Conservation (phyloP, 768 basidiomycete genomes). For the Termitomyces sp. region DNA sequence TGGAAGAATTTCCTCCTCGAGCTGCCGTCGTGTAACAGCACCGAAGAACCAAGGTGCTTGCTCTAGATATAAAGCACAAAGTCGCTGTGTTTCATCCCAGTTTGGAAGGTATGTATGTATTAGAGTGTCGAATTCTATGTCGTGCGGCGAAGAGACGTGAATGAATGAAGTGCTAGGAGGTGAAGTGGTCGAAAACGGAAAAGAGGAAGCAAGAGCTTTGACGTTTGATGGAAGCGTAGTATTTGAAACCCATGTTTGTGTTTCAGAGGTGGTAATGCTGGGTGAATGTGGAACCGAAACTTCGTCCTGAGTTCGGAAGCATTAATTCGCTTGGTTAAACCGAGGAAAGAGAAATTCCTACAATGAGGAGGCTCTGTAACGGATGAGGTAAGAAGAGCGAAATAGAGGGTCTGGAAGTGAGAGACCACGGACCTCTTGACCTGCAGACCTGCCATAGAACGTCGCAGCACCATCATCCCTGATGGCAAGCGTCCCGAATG, state of each 20-base stretch:
- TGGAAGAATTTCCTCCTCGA: conserved; percentile 62
- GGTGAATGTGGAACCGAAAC: conserved; percentile 10
- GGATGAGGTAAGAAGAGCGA: not conserved
- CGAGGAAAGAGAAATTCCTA: conserved; percentile 21
- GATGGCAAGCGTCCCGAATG: conserved; percentile 66
- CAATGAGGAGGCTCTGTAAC: conserved; percentile 48
- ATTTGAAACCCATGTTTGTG: not conserved
- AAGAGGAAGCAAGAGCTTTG: conserved; percentile 25
- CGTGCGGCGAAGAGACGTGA: conserved; percentile 8
- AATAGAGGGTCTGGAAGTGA: not conserved
- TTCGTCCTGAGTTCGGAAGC: conserved; percentile 25
- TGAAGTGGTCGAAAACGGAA: conserved; percentile 33
- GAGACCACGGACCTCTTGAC: conserved; percentile 51
- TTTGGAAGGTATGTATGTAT: conserved; percentile 48
- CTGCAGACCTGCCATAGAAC: conserved; percentile 69
- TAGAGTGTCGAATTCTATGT: conserved; percentile 39
- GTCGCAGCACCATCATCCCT: conserved; percentile 65
- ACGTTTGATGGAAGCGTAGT: conserved; percentile 18
- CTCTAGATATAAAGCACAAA: conserved; percentile 68
- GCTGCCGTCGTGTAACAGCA: conserved; percentile 56
- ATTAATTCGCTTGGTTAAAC: not conserved
- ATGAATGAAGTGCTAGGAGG: conserved; percentile 20
- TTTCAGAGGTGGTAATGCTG: not conserved
- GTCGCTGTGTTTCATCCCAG: conserved; percentile 49
- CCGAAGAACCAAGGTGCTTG: conserved; percentile 80